Percentiles rank a stretch among this genome's conserved stretches.
Evolutionary conservation across 306 rosid genomes (phyloP).

Genomic region (Cajanus cajan): DNA sequence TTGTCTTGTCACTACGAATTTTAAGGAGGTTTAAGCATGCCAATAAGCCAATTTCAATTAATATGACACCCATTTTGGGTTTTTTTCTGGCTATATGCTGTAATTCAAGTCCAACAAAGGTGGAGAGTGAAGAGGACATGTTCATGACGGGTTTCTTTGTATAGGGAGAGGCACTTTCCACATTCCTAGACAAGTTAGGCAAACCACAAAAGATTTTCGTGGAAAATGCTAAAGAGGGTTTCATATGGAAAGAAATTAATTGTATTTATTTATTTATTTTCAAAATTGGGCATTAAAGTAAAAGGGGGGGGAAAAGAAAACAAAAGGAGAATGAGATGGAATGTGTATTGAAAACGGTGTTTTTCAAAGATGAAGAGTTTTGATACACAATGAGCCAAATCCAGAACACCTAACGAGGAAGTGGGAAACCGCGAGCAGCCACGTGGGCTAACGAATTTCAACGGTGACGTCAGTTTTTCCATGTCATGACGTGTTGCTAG

Average conservation of each 20-base stretch:
- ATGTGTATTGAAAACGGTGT: background rate
- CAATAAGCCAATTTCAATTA: background rate
- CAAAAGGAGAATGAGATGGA: background rate
- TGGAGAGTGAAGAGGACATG: slow-evolving; percentile 37
- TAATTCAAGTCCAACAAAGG: slow-evolving; percentile 38
- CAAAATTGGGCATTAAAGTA: background rate
- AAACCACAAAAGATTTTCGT: slow-evolving; percentile 28
- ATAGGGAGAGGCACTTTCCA: slow-evolving; percentile 15
- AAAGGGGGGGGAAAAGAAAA: background rate
- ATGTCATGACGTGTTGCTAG: background rate
- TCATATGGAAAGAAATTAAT: slow-evolving; percentile 7
- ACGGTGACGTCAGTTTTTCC: slow-evolving; percentile 38
- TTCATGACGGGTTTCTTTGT: background rate
- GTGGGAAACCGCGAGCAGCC: slow-evolving; percentile 42
- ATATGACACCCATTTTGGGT: background rate
- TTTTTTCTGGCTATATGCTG: background rate
- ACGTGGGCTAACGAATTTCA: slow-evolving; percentile 34
- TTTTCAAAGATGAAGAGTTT: slow-evolving; percentile 45
- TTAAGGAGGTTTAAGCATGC: background rate
- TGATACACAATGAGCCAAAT: slow-evolving; percentile 40
- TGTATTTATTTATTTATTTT: background rate
- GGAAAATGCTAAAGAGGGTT: slow-evolving; percentile 21
- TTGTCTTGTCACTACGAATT: background rate
- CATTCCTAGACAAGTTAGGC: slow-evolving; percentile 42
- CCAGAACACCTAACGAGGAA: slow-evolving; percentile 49